Conservation (phyloP, 768 basidiomycete species). For the Lactarius deliciosus region DNA sequence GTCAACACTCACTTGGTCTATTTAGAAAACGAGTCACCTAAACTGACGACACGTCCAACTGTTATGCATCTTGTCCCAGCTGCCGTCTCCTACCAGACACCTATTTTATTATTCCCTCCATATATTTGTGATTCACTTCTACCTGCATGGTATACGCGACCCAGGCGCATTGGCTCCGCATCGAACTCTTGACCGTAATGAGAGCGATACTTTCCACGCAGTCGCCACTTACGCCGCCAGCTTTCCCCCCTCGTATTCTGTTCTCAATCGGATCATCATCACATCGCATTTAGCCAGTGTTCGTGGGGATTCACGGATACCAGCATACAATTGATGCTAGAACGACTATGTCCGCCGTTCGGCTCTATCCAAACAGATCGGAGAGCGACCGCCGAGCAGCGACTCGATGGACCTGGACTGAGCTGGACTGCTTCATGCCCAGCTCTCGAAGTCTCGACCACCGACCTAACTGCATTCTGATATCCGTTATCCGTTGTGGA, state of each 20-base stretch:
- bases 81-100: slow-evolving; percentile 6
- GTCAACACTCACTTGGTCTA: slow-evolving; percentile 66
- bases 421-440: not conserved
- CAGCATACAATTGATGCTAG: too few species aligned
- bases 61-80: not conserved
- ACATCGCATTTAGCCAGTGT: too few species aligned
- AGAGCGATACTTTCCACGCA: not conserved
- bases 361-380: not conserved
- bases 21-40: slow-evolving; percentile 27
- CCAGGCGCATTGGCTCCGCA: not conserved
- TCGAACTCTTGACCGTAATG: not conserved
- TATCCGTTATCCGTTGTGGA: not conserved
- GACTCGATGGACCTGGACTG: not conserved
- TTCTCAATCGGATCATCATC: not conserved
- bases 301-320: too few species aligned
- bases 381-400: not conserved
- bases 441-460: not conserved
- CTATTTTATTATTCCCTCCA: slow-evolving; percentile 24
- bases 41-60: slow-evolving; percentile 1
- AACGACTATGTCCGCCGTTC: not conserved
- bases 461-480: not conserved
- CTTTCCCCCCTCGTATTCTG: not conserved
- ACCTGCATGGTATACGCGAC: slow-evolving; percentile 9
- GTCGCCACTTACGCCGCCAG: not conserved
- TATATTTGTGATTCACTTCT: slow-evolving; percentile 15